Evolutionary conservation across 2,329 filamentous ascomycete genomes (phyloP), one percentile per base, ranked within the genome.

Genomic region (Colletotrichum chlorophyti): DNA sequence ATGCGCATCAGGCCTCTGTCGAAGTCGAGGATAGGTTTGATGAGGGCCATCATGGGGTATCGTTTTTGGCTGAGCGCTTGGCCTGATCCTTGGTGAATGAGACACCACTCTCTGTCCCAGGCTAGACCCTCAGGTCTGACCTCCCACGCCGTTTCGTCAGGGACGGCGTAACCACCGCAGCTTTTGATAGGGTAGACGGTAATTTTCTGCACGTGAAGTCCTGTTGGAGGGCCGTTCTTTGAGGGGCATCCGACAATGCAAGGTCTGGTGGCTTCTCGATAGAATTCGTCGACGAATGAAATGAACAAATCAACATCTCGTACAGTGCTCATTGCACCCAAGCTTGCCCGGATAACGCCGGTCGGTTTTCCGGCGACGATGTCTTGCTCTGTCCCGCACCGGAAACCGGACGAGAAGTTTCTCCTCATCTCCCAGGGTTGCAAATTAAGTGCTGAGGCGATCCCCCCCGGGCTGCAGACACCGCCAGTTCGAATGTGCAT

Each of bases 71-170:
- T 97, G 51, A 99, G 78, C 6, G 90, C 92, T 65, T 88, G 87
- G 0, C 91, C 90, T 1, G 93, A 96, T 38, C 91, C 93, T 68
- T 88, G 84, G 70, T 97, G 93, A 12, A 99, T 81, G 17, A 99
- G 78, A 74, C 94, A 98, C 94, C 95, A 99, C 76, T 98, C 94
- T 61, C 95, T 84, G 71, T 99, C 95, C 93, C 94, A 98, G 8
- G 88, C 90, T 3, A 99, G 79, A 0, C 95, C 95, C 75, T 97
- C 93, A 7, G 83, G 79, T 53, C 84, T 85, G 17, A 98, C 82
- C 65, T 91, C 86, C 95, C 95, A 99, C 12, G 79, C 69, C 7
- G 76, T 76, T 2, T 78, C 82, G 1, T 74, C 61, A 1, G 92
- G 89, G 26, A 98, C 80, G 31, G 78, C 78, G 70, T 90, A 96